Percentiles rank a stretch among this genome's conserved stretches.
phyloP scores from a whole-genome alignment of 2,329 filamentous ascomycete genomes.

The Phyllosticta paracitricarpa region DNA sequence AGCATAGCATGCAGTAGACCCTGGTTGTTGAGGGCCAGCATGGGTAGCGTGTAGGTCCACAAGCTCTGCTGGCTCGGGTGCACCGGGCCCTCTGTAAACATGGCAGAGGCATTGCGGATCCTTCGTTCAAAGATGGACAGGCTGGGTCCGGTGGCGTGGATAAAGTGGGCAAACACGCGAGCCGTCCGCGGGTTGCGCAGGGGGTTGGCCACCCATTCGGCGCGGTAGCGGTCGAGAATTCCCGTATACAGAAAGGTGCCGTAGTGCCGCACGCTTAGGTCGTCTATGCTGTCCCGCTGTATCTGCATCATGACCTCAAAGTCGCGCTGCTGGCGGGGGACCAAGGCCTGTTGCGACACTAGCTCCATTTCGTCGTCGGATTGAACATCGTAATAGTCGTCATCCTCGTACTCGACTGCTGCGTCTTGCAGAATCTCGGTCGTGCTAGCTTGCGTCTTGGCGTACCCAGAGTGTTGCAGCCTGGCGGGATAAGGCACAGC shows the following conservation, averaged over 20 bases:
- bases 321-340: slow-evolving; percentile 15
- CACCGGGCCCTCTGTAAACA: slow-evolving; percentile 52
- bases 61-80: slow-evolving; percentile 50
- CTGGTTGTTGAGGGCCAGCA: slow-evolving; percentile 75
- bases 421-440: slow-evolving; percentile 25
- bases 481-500: neutral
- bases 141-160: slow-evolving; percentile 75
- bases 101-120: slow-evolving; percentile 59
- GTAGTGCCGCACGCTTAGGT: slow-evolving; percentile 31
- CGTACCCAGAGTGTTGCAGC: slow-evolving; percentile 5
- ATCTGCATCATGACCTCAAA: slow-evolving; percentile 28
- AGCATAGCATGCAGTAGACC: slow-evolving; percentile 84
- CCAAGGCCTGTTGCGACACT: slow-evolving; percentile 1
- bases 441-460: slow-evolving; percentile 13
- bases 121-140: slow-evolving; percentile 83
- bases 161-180: slow-evolving; percentile 81
- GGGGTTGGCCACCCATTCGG: slow-evolving; percentile 47
- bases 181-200: slow-evolving; percentile 72
- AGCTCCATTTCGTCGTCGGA: slow-evolving; percentile 36
- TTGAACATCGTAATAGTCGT: slow-evolving; percentile 41
- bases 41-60: slow-evolving; percentile 71
- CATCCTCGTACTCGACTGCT: slow-evolving; percentile 36
- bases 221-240: slow-evolving; percentile 35
- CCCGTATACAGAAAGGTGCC: slow-evolving; percentile 39
- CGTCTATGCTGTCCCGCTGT: slow-evolving; percentile 25